Conservation (phyloP, 176 grass and related monocot species). For the Secale cereale region DNA sequence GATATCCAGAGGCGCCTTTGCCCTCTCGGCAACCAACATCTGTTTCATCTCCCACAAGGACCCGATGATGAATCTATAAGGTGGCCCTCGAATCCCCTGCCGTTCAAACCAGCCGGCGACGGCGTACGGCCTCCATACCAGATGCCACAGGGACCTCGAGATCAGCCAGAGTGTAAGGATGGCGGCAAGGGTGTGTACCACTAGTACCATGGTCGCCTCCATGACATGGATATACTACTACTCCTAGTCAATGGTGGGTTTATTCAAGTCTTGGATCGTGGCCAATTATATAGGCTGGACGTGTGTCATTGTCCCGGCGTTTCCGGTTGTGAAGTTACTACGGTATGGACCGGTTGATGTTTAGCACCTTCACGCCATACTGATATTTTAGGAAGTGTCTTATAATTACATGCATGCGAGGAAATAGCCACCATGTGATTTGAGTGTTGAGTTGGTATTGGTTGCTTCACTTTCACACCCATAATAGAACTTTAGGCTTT, state of each 20-base stretch:
- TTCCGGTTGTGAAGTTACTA: not conserved
- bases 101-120: slow-evolving; percentile 8
- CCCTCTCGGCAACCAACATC: slow-evolving; percentile 11
- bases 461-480: not conserved
- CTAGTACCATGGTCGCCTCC: not conserved
- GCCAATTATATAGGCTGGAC: not conserved
- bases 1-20: slow-evolving; percentile 24
- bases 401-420: not conserved
- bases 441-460: not conserved
- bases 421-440: not conserved
- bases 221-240: not conserved
- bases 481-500: not conserved
- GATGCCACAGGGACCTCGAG: slow-evolving; percentile 11
- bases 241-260: too few relatives aligned
- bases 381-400: too few relatives aligned
- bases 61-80: slow-evolving; percentile 33
- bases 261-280: too few relatives aligned
- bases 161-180: not conserved
- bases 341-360: not conserved
- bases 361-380: not conserved
- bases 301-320: not conserved
- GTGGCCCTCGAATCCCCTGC: slow-evolving; percentile 46
- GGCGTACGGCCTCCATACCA: slow-evolving; percentile 32
- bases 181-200: not conserved
- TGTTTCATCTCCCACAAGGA: slow-evolving; percentile 33